phyloP scores from a whole-genome alignment of 2,329 filamentous ascomycete species.

The Penicillium sclerotiorum region DNA sequence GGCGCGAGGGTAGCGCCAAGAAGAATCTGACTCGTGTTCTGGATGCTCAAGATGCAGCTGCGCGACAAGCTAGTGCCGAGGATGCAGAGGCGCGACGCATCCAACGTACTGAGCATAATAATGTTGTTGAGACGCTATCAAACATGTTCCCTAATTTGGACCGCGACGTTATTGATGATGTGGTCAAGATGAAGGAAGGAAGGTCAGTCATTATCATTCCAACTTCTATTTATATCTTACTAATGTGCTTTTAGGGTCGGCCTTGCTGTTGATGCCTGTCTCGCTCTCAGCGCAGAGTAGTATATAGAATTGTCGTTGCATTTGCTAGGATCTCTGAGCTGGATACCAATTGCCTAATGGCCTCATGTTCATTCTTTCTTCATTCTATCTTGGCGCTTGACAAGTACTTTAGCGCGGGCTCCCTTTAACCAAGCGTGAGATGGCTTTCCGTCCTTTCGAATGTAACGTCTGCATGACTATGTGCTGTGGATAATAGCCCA shows the following conservation, averaged over 20 bases:
- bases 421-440: too few species aligned
- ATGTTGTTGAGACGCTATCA: constrained; percentile 88
- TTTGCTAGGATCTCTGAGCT: background rate
- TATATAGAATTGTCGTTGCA: constrained; percentile 16
- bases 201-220: constrained; percentile 59
- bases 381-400: background rate
- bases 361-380: constrained; percentile 1
- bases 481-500: too few species aligned
- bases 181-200: constrained; percentile 93
- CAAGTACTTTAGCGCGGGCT: background rate
- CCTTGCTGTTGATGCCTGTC: constrained; percentile 81
- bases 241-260: constrained; percentile 63
- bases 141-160: constrained; percentile 98
- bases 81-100: constrained; percentile 82
- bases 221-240: background rate
- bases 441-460: too few species aligned
- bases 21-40: constrained; percentile 48
- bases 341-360: constrained; percentile 1
- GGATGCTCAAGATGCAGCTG: constrained; percentile 83
- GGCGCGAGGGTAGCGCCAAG: constrained; percentile 20
- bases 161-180: constrained; percentile 91
- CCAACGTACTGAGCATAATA: constrained; percentile 80
- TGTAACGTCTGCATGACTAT: too few species aligned
- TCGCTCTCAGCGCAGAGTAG: constrained; percentile 63
- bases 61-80: constrained; percentile 87